Conservation (phyloP, 139 green algal species). For the Spirogloea muscicola region DNA sequence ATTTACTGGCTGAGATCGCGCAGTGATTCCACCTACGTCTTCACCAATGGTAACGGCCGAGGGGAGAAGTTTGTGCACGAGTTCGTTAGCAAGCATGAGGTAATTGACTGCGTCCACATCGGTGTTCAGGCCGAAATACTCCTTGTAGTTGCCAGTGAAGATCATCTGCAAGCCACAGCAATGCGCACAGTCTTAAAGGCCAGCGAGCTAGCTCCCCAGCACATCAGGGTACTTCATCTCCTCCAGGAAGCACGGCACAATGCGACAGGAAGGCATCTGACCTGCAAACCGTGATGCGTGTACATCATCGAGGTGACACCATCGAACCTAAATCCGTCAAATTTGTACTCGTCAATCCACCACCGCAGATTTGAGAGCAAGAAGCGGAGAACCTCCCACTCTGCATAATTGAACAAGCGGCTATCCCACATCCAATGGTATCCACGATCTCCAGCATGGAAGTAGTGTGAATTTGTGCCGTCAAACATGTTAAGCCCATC, state of each 20-base stretch:
- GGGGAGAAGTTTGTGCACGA: conserved; percentile 91
- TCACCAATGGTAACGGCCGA: conserved; percentile 78
- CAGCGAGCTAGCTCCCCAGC: too few species aligned
- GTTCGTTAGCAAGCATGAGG: conserved; percentile 89
- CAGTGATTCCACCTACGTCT: conserved; percentile 46
- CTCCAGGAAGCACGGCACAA: conserved; percentile 2
- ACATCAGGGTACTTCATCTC: neutral
- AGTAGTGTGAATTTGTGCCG: conserved; percentile 67
- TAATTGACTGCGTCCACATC: conserved; percentile 88
- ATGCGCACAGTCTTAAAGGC: neutral
- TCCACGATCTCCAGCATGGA: conserved; percentile 48
- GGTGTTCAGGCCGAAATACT: conserved; percentile 96
- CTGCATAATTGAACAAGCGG: conserved; percentile 97
- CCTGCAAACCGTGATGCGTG: conserved; percentile 91
- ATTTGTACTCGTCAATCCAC: conserved; percentile 97
- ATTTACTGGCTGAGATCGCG: too few species aligned
- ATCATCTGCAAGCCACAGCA: conserved; percentile 52
- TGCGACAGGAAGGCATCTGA: neutral
- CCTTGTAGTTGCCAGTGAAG: conserved; percentile 94
- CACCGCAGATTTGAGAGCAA: conserved; percentile 91
- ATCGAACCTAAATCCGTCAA: conserved; percentile 96
- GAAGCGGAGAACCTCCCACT: conserved; percentile 75
- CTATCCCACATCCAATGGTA: conserved; percentile 94
- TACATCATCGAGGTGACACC: conserved; percentile 98
- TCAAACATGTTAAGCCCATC: conserved; percentile 99